phyloP scores from a whole-genome alignment of 768 basidiomycete species.

The Phlebiopsis flavidoalba region DNA sequence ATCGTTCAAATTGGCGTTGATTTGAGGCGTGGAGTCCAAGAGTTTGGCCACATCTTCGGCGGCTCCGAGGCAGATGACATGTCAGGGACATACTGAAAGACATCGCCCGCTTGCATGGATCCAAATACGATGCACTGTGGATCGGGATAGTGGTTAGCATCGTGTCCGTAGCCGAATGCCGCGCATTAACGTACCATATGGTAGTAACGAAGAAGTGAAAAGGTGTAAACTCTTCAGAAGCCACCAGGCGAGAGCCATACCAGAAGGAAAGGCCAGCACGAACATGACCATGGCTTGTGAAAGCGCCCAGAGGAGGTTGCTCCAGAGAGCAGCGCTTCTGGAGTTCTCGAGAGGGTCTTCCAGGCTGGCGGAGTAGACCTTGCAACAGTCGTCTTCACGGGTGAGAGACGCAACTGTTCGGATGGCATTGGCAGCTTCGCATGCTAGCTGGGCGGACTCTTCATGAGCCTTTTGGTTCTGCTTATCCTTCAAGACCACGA shows the following conservation, averaged over 20 bases:
- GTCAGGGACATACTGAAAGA: conserved; percentile 84
- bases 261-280: conserved; percentile 78
- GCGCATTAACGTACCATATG: not conserved
- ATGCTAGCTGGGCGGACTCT: conserved; percentile 78
- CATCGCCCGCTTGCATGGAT: conserved; percentile 83
- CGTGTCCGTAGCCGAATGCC: too few relatives aligned
- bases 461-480: conserved; percentile 76
- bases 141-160: not conserved
- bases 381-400: conserved; percentile 72
- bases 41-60: conserved; percentile 71
- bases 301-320: conserved; percentile 60
- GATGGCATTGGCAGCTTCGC: conserved; percentile 86
- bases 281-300: conserved; percentile 73
- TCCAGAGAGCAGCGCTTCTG: conserved; percentile 57
- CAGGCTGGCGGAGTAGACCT: conserved; percentile 62
- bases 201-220: conserved; percentile 78
- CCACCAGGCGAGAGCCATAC: conserved; percentile 64
- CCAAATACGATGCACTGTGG: conserved; percentile 66
- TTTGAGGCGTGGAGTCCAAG: conserved; percentile 69
- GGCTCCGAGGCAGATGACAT: conserved; percentile 79
- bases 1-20: conserved; percentile 71
- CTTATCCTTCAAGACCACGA: conserved; percentile 85
- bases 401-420: conserved; percentile 87
- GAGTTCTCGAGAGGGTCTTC: conserved; percentile 63
- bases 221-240: conserved; percentile 45